phyloP scores from a whole-genome alignment of 345 rosid genomes.

The Gynandropsis gynandra region DNA sequence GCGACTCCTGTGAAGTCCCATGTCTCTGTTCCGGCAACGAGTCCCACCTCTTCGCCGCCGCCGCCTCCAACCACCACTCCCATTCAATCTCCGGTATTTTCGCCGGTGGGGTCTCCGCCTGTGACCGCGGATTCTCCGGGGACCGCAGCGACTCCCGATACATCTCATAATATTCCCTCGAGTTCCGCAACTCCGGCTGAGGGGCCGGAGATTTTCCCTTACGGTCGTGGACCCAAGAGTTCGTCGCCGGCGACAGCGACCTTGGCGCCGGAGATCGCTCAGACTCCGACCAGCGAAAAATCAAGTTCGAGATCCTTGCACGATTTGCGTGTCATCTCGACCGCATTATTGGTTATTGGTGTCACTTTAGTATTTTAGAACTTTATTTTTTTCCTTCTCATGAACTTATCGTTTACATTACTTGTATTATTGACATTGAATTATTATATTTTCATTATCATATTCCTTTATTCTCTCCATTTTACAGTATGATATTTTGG shows the following conservation, averaged over 20 bases:
- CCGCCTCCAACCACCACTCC: constrained; percentile 14
- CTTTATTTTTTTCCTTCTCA: too few relatives aligned
- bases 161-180: too few relatives aligned
- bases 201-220: constrained; percentile 49
- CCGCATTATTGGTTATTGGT: constrained; percentile 25
- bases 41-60: constrained; percentile 15
- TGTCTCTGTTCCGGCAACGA: too few relatives aligned
- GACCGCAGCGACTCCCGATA: too few relatives aligned
- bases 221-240: constrained; percentile 33
- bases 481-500: too few relatives aligned
- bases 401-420: too few relatives aligned
- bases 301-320: constrained; percentile 35
- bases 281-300: constrained; percentile 27
- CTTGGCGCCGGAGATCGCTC: constrained; percentile 32
- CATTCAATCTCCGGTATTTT: background rate
- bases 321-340: constrained; percentile 19
- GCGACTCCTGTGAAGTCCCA: constrained; percentile 17
- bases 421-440: too few relatives aligned
- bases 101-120: constrained; percentile 20
- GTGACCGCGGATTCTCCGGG: constrained; percentile 23
- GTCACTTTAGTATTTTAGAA: constrained; percentile 22
- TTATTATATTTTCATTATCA: too few relatives aligned
- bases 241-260: constrained; percentile 18
- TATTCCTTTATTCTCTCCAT: too few relatives aligned
- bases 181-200: constrained; percentile 42